Percentiles rank a stretch among this genome's conserved stretches.
These are phyloP conservation scores for Pisolithus thermaeus DNA, from an alignment of 1,284 basidiomycete species.

Conservation along the genomic window DNA sequence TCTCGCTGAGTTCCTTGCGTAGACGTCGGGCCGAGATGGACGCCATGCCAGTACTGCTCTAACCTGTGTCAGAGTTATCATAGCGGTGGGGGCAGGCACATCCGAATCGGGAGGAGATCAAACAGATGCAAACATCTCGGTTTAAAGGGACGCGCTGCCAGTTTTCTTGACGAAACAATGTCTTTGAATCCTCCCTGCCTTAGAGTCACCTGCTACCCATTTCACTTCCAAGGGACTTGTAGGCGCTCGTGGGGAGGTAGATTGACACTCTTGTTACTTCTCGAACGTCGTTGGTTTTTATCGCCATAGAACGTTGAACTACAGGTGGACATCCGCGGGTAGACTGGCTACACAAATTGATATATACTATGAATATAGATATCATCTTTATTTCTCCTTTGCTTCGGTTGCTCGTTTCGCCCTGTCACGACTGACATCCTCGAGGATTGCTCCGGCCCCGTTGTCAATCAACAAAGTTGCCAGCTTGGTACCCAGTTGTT, in stretches of 20 bases:
- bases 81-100: neutral
- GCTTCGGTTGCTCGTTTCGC: constrained; percentile 48
- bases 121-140: constrained; percentile 23
- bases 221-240: constrained; percentile 26
- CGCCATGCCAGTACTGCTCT: constrained; percentile 39
- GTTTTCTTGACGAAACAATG: constrained; percentile 13
- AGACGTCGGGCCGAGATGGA: constrained; percentile 63
- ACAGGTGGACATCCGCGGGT: constrained; percentile 20
- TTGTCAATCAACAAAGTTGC: constrained; percentile 58
- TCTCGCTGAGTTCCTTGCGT: constrained; percentile 68
- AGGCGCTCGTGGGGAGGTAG: constrained; percentile 51
- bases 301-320: constrained; percentile 22
- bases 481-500: constrained; percentile 60
- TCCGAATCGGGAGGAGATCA: constrained; percentile 10
- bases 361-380: constrained; percentile 9
- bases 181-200: constrained; percentile 26
- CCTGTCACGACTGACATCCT: constrained; percentile 70
- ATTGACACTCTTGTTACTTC: constrained; percentile 30
- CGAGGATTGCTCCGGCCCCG: constrained; percentile 74
- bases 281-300: constrained; percentile 26
- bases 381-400: constrained; percentile 17
- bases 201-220: constrained; percentile 40
- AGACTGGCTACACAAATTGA: too few relatives aligned
- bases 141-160: constrained; percentile 8
- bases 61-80: constrained; percentile 3